A percentile compares a stretch with the other conserved stretches of the same genome.
These are phyloP conservation scores for Candida lessepsii DNA, from an alignment of 805 yeast species.

Conservation along the genomic window DNA sequence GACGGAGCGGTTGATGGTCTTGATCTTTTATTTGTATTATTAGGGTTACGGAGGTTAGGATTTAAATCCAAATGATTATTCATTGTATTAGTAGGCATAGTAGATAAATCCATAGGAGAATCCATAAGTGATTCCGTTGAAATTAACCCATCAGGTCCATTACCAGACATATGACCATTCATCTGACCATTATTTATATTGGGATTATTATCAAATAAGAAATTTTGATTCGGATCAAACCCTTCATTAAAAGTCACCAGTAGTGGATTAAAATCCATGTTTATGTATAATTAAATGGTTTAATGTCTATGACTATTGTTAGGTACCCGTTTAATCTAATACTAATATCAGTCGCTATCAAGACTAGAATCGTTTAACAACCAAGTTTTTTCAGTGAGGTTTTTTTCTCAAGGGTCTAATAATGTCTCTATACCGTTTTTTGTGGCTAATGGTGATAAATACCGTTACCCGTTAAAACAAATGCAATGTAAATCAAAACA, in stretches of 20 bases:
- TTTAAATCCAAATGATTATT: neutral
- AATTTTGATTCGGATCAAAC: neutral
- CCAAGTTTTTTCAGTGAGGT: constrained; percentile 1
- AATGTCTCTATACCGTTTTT: neutral
- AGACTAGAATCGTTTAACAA: neutral
- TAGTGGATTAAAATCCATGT: constrained; percentile 6
- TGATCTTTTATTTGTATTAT: constrained; percentile 2
- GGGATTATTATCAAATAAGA: constrained; percentile 2
- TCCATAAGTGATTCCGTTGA: constrained; percentile 3
- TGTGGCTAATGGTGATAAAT: too few relatives aligned
- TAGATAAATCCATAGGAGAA: constrained; percentile 4
- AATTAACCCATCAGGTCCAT: neutral
- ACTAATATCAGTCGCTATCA: too few relatives aligned
- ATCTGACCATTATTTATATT: neutral
- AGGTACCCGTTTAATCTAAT: too few relatives aligned
- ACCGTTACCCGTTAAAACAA: too few relatives aligned
- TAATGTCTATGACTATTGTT: too few relatives aligned
- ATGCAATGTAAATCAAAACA: too few relatives aligned
- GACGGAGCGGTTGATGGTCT: constrained; percentile 9
- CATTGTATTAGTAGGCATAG: neutral
- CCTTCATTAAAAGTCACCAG: constrained; percentile 3
- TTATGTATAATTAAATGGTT: too few relatives aligned
- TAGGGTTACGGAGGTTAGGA: neutral
- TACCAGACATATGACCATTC: constrained; percentile 2
- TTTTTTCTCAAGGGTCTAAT: constrained; percentile 1